Evolutionary conservation across 768 basidiomycete genomes (phyloP), one percentile per base, ranked within the genome.

Genomic region (Tylopilus cervinicoccineus): DNA sequence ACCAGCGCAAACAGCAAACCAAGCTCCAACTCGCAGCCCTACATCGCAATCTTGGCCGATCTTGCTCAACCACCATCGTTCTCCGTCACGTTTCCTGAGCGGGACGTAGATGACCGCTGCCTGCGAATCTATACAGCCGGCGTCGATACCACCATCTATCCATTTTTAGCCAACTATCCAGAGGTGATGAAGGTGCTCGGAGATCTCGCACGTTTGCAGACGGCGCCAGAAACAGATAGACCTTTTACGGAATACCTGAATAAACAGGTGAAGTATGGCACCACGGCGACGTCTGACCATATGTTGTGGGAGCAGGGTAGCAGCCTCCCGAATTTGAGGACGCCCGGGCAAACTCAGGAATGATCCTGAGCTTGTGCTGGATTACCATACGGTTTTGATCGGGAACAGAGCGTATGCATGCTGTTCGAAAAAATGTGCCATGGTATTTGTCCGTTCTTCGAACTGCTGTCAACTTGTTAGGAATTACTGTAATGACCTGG

Each of bases 1-100:
- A 9, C 28, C 2, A 24, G 36, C 9, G 7, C 26, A 17, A 3
- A 11, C 3, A 14, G 4, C 6, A 6, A 14, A 2, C 16, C 38
- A 6, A 14, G 1, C 19, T 24, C 33, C 4, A 29, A 7, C 2
- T 11, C 24, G 6, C 32, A 27, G 2, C 51, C 47, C 1, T 47
- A 52, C 17, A 56, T 60, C 5, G 43, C 40, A 6, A 45, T 52
- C 28, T 7, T 59, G 45, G 53, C 46, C 8, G 53, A 55, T n/a
- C 44, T 55, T 8, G 45, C 45, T 0, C 39, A 24, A 19, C 28
- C 28, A 14, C 9, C 36, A 0, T 27, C 26, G 6, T 43, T 55
- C 45, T 45, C 45, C 2, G 43, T 43, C 9, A 56, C 51, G 0
- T 56, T 48, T 3, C 38, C 47, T 0, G 27, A 26, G 23, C 43